Percentiles rank a stretch among this genome's conserved stretches.
Evolutionary conservation across 495 filamentous ascomycete genomes (phyloP).

Genomic region (Aspergillus wentii): DNA sequence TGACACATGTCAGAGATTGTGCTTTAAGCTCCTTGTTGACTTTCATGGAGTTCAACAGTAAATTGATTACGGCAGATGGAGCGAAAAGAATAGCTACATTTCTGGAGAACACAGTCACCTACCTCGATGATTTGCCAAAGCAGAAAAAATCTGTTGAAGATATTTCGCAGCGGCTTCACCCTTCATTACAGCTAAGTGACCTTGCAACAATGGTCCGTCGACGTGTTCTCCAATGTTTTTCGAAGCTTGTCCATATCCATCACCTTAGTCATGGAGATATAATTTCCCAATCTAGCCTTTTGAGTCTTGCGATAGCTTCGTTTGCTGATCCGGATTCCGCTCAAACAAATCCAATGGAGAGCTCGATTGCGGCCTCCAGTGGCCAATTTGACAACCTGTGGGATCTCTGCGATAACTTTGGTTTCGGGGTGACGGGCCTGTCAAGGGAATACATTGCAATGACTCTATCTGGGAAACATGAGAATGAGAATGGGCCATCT

Average conservation of each 20-base stretch:
- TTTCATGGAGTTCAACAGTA: slow-evolving; percentile 91
- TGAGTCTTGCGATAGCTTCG: slow-evolving; percentile 85
- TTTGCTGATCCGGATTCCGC: slow-evolving; percentile 93
- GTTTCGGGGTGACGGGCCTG: slow-evolving; percentile 86
- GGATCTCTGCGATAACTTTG: slow-evolving; percentile 92
- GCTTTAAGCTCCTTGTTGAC: slow-evolving; percentile 85
- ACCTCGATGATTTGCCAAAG: slow-evolving; percentile 72
- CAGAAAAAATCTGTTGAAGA: slow-evolving; percentile 93
- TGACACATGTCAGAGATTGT: slow-evolving; percentile 94
- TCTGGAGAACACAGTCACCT: slow-evolving; percentile 92
- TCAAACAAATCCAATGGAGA: slow-evolving; percentile 77
- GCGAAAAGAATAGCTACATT: slow-evolving; percentile 88
- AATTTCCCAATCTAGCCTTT: slow-evolving; percentile 83
- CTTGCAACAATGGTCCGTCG: slow-evolving; percentile 89
- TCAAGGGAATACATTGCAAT: slow-evolving; percentile 71
- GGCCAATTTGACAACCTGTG: slow-evolving; percentile 88
- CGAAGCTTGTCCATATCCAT: slow-evolving; percentile 81
- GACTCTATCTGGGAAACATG: slow-evolving; percentile 65
- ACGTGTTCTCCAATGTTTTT: slow-evolving; percentile 90
- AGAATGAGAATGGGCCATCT: slow-evolving; percentile 47
- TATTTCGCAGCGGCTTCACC: slow-evolving; percentile 74
- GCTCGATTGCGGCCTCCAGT: slow-evolving; percentile 87
- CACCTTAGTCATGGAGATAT: slow-evolving; percentile 76
- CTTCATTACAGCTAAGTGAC: slow-evolving; percentile 86
- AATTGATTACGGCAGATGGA: slow-evolving; percentile 86